Evolutionary conservation across 169 alveolate species (phyloP).

Genomic region (Ichthyophthirius multifiliis): DNA sequence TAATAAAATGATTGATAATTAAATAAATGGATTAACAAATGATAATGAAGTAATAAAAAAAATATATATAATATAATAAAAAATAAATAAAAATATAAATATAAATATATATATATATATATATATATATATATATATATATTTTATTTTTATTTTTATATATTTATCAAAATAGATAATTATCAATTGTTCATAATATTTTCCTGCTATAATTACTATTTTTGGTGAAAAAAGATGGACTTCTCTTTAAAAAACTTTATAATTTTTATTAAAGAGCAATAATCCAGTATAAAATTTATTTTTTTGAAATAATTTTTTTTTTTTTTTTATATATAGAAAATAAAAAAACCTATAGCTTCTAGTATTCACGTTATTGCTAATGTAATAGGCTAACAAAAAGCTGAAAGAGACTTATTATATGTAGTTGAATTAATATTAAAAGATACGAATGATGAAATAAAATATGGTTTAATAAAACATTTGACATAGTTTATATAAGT

Average conservation of each 20-base stretch:
- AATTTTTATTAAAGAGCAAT: conserved; percentile 10
- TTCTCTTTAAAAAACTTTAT: neutral
- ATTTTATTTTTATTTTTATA: neutral
- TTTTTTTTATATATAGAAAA: neutral
- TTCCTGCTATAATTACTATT: neutral
- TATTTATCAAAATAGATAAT: neutral
- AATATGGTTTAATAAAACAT: conserved; percentile 6
- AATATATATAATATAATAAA: neutral
- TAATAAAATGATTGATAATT: neutral
- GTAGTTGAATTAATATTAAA: conserved; percentile 14
- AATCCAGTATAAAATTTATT: too few relatives aligned
- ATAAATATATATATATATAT: too few relatives aligned
- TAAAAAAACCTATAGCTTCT: conserved; percentile 4
- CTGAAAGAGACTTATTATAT: conserved; percentile 23
- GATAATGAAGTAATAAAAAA: neutral
- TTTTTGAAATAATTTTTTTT: too few relatives aligned
- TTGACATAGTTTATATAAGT: conserved; percentile 8
- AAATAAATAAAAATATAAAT: too few relatives aligned
- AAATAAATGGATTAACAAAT: neutral
- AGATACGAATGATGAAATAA: conserved; percentile 20
- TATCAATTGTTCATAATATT: neutral
- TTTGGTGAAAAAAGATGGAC: conserved; percentile 23
- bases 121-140: too few relatives aligned
- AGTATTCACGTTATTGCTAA: conserved; percentile 13
- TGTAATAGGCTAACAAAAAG: neutral